Percentiles rank a stretch among this genome's conserved stretches.
phyloP scores from a whole-genome alignment of 345 rosid genomes.

The Carallia pectinifolia region DNA sequence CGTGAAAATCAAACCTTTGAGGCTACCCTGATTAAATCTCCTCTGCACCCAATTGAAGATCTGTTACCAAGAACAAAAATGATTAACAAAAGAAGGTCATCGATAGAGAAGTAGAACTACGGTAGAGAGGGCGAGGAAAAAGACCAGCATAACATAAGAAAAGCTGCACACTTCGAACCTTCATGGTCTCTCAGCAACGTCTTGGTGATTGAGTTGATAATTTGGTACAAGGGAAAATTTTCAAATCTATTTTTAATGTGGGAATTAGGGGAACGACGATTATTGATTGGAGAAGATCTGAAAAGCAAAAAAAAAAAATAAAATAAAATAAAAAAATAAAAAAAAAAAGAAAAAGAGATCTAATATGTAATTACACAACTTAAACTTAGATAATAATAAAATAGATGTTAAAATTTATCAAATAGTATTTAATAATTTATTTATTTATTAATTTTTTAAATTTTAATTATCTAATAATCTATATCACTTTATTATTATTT shows the following conservation, averaged over 20 bases:
- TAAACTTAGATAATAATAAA: too few species aligned
- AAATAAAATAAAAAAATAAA: too few species aligned
- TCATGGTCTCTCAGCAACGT: conserved; percentile 37
- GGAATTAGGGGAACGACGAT: not conserved
- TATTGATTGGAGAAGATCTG: conserved; percentile 2
- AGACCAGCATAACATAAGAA: not conserved
- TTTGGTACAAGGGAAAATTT: conserved; percentile 16
- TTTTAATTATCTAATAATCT: too few species aligned
- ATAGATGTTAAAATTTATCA: too few species aligned
- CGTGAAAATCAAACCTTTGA: conserved; percentile 52
- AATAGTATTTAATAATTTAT: too few species aligned
- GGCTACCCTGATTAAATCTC: conserved; percentile 55
- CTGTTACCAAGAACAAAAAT: conserved; percentile 37
- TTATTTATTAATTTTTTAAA: too few species aligned
- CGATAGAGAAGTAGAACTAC: not conserved
- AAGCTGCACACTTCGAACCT: conserved; percentile 32
- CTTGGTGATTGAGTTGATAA: conserved; percentile 14
- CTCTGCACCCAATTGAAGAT: conserved; percentile 91
- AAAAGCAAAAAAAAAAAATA: not conserved
- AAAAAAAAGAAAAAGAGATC: too few species aligned
- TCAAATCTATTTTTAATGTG: not conserved
- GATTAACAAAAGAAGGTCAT: not conserved
- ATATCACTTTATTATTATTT: too few species aligned
- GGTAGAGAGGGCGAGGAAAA: not conserved
- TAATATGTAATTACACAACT: too few species aligned